phyloP scores from a whole-genome alignment of 768 basidiomycete genomes.

The Dictyophora rubrovolvata region DNA sequence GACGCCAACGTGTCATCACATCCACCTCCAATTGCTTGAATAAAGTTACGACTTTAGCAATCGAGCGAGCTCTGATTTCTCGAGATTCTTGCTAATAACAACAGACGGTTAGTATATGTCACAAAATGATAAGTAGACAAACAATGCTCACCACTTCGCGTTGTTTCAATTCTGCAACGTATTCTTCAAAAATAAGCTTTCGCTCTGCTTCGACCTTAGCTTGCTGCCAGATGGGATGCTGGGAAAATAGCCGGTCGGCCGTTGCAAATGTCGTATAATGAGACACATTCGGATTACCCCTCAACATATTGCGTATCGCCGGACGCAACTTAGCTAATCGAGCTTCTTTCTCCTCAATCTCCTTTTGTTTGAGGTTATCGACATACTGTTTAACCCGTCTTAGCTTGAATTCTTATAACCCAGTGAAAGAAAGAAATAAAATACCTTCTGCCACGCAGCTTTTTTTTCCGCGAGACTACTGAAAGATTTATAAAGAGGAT shows the following conservation, averaged over 20 bases:
- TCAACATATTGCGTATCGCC: slow-evolving; percentile 76
- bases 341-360: slow-evolving; percentile 77
- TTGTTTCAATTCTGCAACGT: slow-evolving; percentile 73
- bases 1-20: slow-evolving; percentile 88
- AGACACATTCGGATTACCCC: slow-evolving; percentile 78
- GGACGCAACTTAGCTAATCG: slow-evolving; percentile 81
- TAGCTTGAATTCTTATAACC: slow-evolving; percentile 4
- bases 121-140: slow-evolving; percentile 6
- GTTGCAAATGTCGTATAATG: slow-evolving; percentile 87
- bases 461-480: slow-evolving; percentile 94
- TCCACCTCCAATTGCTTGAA: slow-evolving; percentile 86
- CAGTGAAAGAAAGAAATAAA: slow-evolving; percentile 13
- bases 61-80: slow-evolving; percentile 65
- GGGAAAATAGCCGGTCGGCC: slow-evolving; percentile 75
- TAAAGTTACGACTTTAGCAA: slow-evolving; percentile 71
- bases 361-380: slow-evolving; percentile 63
- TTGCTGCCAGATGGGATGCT: slow-evolving; percentile 88
- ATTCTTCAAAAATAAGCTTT: slow-evolving; percentile 84
- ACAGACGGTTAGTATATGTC: slow-evolving; percentile 6
- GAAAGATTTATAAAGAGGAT: slow-evolving; percentile 91
- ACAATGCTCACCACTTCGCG: slow-evolving; percentile 69
- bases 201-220: slow-evolving; percentile 80
- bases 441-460: slow-evolving; percentile 83
- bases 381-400: slow-evolving; percentile 48
- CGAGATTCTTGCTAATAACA: slow-evolving; percentile 61